Conservation (phyloP, 2,329 filamentous ascomycete species). For the Colletotrichum sp. region DNA sequence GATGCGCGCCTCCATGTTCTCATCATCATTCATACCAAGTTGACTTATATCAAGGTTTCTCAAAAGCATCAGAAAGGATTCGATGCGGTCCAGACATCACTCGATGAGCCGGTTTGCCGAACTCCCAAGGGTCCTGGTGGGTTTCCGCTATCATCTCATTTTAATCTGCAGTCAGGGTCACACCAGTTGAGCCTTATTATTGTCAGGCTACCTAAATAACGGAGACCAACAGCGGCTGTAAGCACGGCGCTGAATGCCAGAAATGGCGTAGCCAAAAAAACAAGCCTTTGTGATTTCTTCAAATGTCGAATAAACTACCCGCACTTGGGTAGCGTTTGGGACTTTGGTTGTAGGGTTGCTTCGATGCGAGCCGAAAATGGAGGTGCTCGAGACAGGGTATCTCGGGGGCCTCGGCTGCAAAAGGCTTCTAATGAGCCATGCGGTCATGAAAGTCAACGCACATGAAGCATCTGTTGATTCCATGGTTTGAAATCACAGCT, state of each 20-base stretch:
- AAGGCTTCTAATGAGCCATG: neutral
- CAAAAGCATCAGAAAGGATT: neutral
- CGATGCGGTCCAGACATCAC: neutral
- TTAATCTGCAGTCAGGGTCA: neutral
- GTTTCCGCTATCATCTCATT: neutral
- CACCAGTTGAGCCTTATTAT: neutral
- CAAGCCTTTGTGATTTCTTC: neutral
- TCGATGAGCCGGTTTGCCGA: neutral
- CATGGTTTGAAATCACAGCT: neutral
- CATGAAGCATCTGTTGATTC: neutral
- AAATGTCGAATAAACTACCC: neutral
- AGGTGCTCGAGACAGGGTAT: neutral
- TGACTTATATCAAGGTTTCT: neutral
- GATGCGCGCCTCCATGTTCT: neutral
- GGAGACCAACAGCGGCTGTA: neutral
- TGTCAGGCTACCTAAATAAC: neutral
- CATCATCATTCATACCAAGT: neutral
- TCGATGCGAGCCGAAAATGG: neutral
- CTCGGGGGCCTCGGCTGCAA: neutral
- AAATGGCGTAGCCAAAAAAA: neutral
- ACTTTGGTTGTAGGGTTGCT: neutral
- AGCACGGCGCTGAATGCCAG: neutral
- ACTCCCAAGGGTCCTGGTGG: neutral
- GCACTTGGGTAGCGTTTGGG: neutral
- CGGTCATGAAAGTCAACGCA: accelerated